phyloP scores from a whole-genome alignment of 495 filamentous ascomycete genomes.

The Penicillium steckii region DNA sequence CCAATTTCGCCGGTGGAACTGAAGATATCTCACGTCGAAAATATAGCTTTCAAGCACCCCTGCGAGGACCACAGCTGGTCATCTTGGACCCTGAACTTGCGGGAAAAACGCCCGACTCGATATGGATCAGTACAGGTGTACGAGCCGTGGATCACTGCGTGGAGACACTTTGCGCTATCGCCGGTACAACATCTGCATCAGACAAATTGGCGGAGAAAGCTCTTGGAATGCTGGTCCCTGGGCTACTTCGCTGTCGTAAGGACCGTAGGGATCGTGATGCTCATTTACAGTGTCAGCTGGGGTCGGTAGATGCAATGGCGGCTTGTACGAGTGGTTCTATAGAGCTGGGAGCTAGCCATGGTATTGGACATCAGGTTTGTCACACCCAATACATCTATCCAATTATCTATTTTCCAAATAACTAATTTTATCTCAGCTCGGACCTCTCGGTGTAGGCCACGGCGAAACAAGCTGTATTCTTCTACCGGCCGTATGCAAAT shows the following conservation, averaged over 20 bases:
- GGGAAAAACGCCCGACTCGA: constrained; percentile 51
- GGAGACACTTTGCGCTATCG: constrained; percentile 52
- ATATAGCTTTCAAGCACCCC: constrained; percentile 46
- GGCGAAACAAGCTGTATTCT: constrained; percentile 67
- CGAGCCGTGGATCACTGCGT: constrained; percentile 66
- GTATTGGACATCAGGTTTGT: constrained; percentile 61
- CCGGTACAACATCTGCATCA: constrained; percentile 33
- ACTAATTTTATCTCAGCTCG: constrained; percentile 35
- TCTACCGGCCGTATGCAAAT: constrained; percentile 60
- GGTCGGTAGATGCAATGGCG: constrained; percentile 56
- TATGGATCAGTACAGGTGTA: constrained; percentile 63
- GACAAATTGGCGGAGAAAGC: constrained; percentile 44
- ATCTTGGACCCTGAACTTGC: constrained; percentile 59
- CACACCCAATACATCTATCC: neutral
- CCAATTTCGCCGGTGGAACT: constrained; percentile 55
- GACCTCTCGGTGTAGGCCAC: constrained; percentile 62
- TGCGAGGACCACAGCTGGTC: constrained; percentile 50
- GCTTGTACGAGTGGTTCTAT: constrained; percentile 44
- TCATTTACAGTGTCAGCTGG: constrained; percentile 52
- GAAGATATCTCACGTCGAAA: constrained; percentile 53
- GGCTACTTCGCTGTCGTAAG: constrained; percentile 49
- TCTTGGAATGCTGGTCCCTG: constrained; percentile 49
- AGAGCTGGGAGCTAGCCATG: constrained; percentile 59
- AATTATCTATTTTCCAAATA: neutral
- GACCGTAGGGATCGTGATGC: constrained; percentile 45